Base-by-base conservation (phyloP, 1,139 yeast genomes). In the Candida freyschussii region DNA sequence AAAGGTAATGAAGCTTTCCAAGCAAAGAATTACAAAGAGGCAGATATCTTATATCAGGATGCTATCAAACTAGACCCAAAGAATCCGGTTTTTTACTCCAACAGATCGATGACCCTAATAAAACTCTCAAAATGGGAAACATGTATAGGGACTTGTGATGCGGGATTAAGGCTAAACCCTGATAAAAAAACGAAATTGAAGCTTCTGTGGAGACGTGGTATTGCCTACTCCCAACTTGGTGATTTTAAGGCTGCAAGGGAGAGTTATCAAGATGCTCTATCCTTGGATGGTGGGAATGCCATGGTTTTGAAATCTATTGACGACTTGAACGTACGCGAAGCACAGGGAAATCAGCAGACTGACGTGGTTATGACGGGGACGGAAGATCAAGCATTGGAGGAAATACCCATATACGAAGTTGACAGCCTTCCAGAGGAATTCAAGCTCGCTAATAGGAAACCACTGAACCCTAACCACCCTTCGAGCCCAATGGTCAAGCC, bases 41-140 rank as follows among this genome's bases (percentile, higher is more conserved):
- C 96, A 1, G 72, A 76, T 7, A 59, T 65, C 23, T 59, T 69
- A 4, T 89, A 89, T 55, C 60, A 80, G 4, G 72, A 73, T 42
- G 94, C 95, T 5, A 67, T 84, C 24, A 63, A 60, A 8, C 38
- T 72, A 27, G 80, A 77, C 40, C 69, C 76, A 0, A 36, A 50
- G 5, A 77, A 79, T 47, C 69, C 95, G 0, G 69, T 81, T 5
- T 63, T 85, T 6, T 81, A 72, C 54, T 78, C 95, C 11, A 89
- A 89, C 56, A 63, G 89, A 34, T 93, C 96, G 3, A 79, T 84
- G 54, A 73, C 87, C 18, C 69, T 75, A 45, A 56, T 83, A 33
- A 75, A 79, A 45, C 59, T 80, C 6, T 57, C 65, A 7, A 68
- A 70, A 27, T 75, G 69, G 62, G 59, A 62, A 4, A 67, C 73